Evolutionary conservation across 2,329 filamentous ascomycete species (phyloP).

Genomic region (Cercospora sesami): DNA sequence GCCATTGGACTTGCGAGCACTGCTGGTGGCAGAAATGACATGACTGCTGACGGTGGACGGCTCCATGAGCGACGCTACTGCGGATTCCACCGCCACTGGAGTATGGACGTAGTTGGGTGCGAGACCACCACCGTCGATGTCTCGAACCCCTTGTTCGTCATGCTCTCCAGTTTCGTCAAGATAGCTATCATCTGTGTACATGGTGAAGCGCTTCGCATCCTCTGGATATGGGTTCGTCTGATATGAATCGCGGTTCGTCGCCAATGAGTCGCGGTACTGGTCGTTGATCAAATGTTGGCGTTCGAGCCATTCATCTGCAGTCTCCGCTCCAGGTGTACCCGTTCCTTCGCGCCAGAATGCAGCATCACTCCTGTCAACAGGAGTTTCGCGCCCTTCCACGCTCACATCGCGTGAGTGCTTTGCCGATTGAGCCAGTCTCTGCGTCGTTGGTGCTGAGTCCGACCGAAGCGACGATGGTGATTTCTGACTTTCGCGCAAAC

Average conservation of each 20-base stretch:
- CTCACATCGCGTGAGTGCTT: slow-evolving; percentile 56
- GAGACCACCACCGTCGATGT: slow-evolving; percentile 56
- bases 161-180: slow-evolving; percentile 51
- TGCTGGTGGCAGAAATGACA: slow-evolving; percentile 30
- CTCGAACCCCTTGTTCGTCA: slow-evolving; percentile 67
- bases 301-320: slow-evolving; percentile 53
- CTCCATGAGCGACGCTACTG: slow-evolving; percentile 84
- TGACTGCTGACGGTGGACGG: slow-evolving; percentile 68
- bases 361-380: slow-evolving; percentile 42
- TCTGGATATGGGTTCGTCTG: slow-evolving; percentile 54
- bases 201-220: slow-evolving; percentile 54
- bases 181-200: slow-evolving; percentile 57
- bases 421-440: slow-evolving; percentile 53
- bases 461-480: slow-evolving; percentile 62
- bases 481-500: slow-evolving; percentile 53
- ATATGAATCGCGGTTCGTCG: slow-evolving; percentile 40
- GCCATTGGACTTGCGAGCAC: slow-evolving; percentile 27
- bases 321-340: slow-evolving; percentile 38
- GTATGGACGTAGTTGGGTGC: slow-evolving; percentile 77
- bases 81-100: slow-evolving; percentile 75
- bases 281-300: slow-evolving; percentile 62
- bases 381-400: slow-evolving; percentile 38
- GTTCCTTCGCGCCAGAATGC: slow-evolving; percentile 50
- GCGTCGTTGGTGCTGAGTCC: slow-evolving; percentile 59
- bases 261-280: slow-evolving; percentile 51